Conservation (phyloP, 2,329 filamentous ascomycete genomes). For the Cytospora leucostoma region DNA sequence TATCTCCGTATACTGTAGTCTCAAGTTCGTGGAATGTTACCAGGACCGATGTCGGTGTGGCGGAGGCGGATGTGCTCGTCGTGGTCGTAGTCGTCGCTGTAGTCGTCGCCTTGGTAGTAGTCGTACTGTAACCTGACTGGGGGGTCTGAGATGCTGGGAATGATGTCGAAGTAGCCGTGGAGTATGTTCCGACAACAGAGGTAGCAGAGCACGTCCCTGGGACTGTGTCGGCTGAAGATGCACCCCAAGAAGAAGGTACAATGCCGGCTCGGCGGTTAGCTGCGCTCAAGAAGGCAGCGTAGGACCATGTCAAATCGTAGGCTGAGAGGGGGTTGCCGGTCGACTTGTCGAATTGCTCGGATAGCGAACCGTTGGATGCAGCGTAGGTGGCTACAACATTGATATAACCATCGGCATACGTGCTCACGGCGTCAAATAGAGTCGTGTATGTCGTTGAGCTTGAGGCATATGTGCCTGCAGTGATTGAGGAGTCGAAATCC, state of each 20-base stretch:
- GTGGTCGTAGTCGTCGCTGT: constrained; percentile 30
- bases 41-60: constrained; percentile 48
- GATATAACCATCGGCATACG: constrained; percentile 64
- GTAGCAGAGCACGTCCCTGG: constrained; percentile 51
- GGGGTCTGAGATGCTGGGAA: constrained; percentile 55
- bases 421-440: constrained; percentile 58
- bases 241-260: constrained; percentile 60
- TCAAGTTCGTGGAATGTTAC: constrained; percentile 65
- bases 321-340: constrained; percentile 61
- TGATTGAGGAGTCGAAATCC: constrained; percentile 59
- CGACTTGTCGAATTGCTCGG: constrained; percentile 65
- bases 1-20: constrained; percentile 61
- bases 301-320: constrained; percentile 71
- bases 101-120: constrained; percentile 35
- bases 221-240: constrained; percentile 46
- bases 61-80: constrained; percentile 39
- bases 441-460: constrained; percentile 50
- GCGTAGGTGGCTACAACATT: constrained; percentile 64
- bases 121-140: constrained; percentile 35
- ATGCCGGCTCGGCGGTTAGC: constrained; percentile 56
- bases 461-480: constrained; percentile 62
- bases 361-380: constrained; percentile 60
- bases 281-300: constrained; percentile 69
- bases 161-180: constrained; percentile 46
- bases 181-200: constrained; percentile 54